These are phyloP conservation scores for Theileria parva DNA, from an alignment of 169 alveolate genomes.

Conservation along the genomic window DNA sequence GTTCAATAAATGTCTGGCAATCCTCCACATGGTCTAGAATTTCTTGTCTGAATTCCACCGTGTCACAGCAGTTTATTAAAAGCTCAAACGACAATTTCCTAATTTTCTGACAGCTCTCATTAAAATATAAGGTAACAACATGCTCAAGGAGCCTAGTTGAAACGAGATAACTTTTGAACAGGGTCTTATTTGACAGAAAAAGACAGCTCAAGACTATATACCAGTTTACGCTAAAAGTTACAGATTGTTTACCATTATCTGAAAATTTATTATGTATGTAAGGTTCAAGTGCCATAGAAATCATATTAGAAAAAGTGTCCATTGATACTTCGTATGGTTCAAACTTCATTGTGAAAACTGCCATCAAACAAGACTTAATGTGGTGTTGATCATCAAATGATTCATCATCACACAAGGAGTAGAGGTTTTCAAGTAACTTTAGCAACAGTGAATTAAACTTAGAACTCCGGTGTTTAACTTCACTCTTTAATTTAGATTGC, in stretches of 20 bases:
- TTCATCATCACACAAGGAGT: constrained; percentile 27
- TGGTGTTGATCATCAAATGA: constrained; percentile 6
- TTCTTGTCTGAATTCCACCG: constrained; percentile 49
- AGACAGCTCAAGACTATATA: constrained; percentile 25
- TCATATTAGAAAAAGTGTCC: constrained; percentile 8
- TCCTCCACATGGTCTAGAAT: constrained; percentile 16
- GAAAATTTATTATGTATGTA: constrained; percentile 10
- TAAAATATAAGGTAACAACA: not conserved
- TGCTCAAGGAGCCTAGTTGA: constrained; percentile 5
- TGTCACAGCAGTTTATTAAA: constrained; percentile 36
- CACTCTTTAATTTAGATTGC: not conserved
- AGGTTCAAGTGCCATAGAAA: not conserved
- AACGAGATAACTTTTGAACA: constrained; percentile 36
- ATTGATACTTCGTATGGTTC: constrained; percentile 26
- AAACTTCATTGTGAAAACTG: constrained; percentile 27
- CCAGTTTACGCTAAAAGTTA: constrained; percentile 24
- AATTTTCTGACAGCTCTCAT: not conserved
- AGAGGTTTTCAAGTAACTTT: constrained; percentile 26
- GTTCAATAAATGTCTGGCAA: not conserved
- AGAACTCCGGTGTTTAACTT: not conserved
- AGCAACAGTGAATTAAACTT: constrained; percentile 15
- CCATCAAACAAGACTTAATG: constrained; percentile 40
- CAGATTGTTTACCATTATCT: not conserved
- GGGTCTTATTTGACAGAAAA: constrained; percentile 23
- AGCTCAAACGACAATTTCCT: constrained; percentile 22